A percentile compares a stretch with the other conserved stretches of the same genome.
phyloP scores from a whole-genome alignment of 1,139 yeast genomes.

The Fermentozyma sake region DNA sequence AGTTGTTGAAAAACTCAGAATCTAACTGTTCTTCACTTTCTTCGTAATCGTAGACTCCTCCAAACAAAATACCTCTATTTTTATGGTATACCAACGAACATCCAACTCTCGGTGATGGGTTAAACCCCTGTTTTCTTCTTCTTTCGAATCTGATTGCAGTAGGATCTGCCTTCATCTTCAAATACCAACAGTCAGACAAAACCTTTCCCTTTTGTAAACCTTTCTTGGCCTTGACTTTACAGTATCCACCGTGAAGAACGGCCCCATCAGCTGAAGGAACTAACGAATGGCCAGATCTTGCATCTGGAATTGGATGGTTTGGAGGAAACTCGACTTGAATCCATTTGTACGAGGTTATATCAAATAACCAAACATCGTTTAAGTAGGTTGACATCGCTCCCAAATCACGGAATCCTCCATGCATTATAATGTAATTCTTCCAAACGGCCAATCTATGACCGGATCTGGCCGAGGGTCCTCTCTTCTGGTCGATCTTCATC shows the following conservation, averaged over 20 bases:
- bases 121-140: slow-evolving; percentile 82
- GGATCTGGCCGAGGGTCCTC: slow-evolving; percentile 80
- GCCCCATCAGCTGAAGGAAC: slow-evolving; percentile 84
- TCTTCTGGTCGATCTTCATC: slow-evolving; percentile 76
- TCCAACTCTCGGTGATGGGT: slow-evolving; percentile 92
- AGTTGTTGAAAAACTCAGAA: slow-evolving; percentile 76
- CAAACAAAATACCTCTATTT: slow-evolving; percentile 89
- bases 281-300: slow-evolving; percentile 90
- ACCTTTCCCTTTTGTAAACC: slow-evolving; percentile 91
- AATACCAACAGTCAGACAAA: slow-evolving; percentile 80
- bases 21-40: slow-evolving; percentile 92
- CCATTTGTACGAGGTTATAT: slow-evolving; percentile 88
- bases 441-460: slow-evolving; percentile 89
- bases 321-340: slow-evolving; percentile 82
- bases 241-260: slow-evolving; percentile 86
- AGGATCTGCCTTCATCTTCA: slow-evolving; percentile 87
- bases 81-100: slow-evolving; percentile 86
- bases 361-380: slow-evolving; percentile 89
- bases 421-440: slow-evolving; percentile 83
- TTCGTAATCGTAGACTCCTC: slow-evolving; percentile 92
- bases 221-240: slow-evolving; percentile 86
- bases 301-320: slow-evolving; percentile 78
- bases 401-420: slow-evolving; percentile 91
- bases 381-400: slow-evolving; percentile 81
- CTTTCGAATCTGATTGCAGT: slow-evolving; percentile 81